phyloP scores from a whole-genome alignment of 768 basidiomycete genomes.

The Trametes elegans region DNA sequence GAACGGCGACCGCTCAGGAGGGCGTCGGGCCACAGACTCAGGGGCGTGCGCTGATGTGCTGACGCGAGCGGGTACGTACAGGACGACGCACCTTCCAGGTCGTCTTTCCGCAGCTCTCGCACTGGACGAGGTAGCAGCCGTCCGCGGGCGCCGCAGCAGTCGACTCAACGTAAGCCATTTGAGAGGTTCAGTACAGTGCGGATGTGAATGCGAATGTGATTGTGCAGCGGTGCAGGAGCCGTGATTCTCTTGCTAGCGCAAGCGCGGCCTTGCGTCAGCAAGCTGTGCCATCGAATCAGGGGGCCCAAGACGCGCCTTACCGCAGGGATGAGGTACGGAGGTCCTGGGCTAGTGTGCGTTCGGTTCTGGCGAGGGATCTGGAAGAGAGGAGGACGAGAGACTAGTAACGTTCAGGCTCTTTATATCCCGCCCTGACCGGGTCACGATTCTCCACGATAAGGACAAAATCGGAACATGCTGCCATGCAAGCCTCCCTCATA shows the following conservation, averaged over 20 bases:
- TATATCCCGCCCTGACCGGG: not conserved
- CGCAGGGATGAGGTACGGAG: not conserved
- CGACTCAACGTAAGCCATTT: conserved; percentile 15
- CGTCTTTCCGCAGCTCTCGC: conserved; percentile 61
- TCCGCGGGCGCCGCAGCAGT: conserved; percentile 40
- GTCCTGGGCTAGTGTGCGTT: not conserved
- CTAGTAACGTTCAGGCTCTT: not conserved
- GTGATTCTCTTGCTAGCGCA: not conserved
- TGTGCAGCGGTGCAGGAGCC: not conserved
- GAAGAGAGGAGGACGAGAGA: not conserved
- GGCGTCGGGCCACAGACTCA: not conserved
- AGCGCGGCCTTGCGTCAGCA: not conserved
- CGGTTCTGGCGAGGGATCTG: not conserved
- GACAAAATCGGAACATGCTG: no score
- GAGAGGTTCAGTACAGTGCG: not conserved
- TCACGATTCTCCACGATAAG: no score
- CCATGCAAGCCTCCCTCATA: no score
- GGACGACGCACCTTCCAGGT: conserved; percentile 64
- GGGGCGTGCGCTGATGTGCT: not conserved
- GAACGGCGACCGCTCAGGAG: no score
- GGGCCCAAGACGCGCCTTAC: not conserved
- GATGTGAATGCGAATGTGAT: not conserved
- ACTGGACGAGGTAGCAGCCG: conserved; percentile 55
- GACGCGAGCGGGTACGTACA: not conserved
- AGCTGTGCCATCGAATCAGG: not conserved